Percentiles rank a stretch among this genome's conserved stretches.
Conservation (phyloP, 116 monocot species). For the Dioscorea cayenensis region DNA sequence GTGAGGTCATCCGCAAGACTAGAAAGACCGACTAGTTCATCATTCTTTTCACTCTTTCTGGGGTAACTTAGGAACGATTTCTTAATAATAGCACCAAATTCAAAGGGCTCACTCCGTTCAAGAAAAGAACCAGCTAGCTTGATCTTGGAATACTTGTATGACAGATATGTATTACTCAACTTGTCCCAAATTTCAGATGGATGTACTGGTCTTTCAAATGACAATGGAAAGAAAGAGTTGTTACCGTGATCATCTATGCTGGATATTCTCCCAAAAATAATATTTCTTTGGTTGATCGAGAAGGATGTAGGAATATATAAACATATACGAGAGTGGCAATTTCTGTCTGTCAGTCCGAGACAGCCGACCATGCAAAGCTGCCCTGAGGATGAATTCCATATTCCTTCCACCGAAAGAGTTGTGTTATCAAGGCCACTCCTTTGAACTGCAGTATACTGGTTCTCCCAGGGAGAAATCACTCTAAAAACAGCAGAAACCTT, state of each 20-base stretch:
- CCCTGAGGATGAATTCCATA: slow-evolving; percentile 48
- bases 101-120: slow-evolving; percentile 47
- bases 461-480: slow-evolving; percentile 30
- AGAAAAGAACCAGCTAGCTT: slow-evolving; percentile 40
- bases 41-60: slow-evolving; percentile 16
- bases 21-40: slow-evolving; percentile 27
- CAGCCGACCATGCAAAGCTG: slow-evolving; percentile 81
- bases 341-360: slow-evolving; percentile 15
- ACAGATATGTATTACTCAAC: slow-evolving; percentile 6
- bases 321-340: slow-evolving; percentile 44
- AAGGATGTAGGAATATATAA: slow-evolving; percentile 50
- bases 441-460: slow-evolving; percentile 9
- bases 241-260: slow-evolving; percentile 14
- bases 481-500: slow-evolving; percentile 51
- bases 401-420: slow-evolving; percentile 56
- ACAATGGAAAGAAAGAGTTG: slow-evolving; percentile 18
- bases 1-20: slow-evolving; percentile 50
- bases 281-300: slow-evolving; percentile 35
- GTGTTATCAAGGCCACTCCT: slow-evolving; percentile 29
- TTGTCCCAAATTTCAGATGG: slow-evolving; percentile 26
- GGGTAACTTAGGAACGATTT: slow-evolving; percentile 62
- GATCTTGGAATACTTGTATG: slow-evolving; percentile 52
- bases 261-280: slow-evolving; percentile 36
- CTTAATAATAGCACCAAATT: slow-evolving; percentile 34
- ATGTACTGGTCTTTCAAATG: slow-evolving; percentile 22